Evolutionary conservation across 306 rosid species (phyloP).

Genomic region (Rosa persica): DNA sequence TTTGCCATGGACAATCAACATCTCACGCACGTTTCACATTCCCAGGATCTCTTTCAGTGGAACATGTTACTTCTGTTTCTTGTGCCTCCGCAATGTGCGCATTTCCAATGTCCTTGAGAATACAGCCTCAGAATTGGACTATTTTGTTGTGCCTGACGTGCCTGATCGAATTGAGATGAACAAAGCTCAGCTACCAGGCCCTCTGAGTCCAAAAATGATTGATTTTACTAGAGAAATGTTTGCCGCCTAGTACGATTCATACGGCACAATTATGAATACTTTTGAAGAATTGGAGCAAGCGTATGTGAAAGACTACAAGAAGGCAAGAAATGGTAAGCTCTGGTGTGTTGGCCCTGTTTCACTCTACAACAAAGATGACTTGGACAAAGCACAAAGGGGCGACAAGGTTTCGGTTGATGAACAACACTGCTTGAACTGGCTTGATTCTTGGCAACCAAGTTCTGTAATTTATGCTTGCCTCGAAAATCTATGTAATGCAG

Average conservation of each 20-base stretch:
- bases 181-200: slow-evolving; percentile 4
- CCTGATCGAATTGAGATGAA: slow-evolving; percentile 13
- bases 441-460: slow-evolving; percentile 33
- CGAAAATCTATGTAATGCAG: slow-evolving; percentile 29
- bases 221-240: background rate
- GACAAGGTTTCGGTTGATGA: slow-evolving; percentile 36
- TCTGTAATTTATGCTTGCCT: slow-evolving; percentile 56
- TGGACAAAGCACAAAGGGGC: slow-evolving; percentile 61
- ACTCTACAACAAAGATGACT: slow-evolving; percentile 30
- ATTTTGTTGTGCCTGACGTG: slow-evolving; percentile 12
- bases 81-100: background rate
- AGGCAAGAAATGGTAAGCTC: slow-evolving; percentile 27
- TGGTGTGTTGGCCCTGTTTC: slow-evolving; percentile 53
- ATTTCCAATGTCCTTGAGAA: background rate
- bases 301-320: slow-evolving; percentile 43
- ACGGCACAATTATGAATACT: slow-evolving; percentile 19
- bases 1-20: slow-evolving; percentile 47
- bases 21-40: slow-evolving; percentile 41
- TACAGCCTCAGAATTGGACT: slow-evolving; percentile 5
- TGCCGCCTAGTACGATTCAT: slow-evolving; percentile 15
- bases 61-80: slow-evolving; percentile 2
- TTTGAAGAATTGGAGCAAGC: slow-evolving; percentile 43
- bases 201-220: background rate
- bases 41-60: slow-evolving; percentile 44
- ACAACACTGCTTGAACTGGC: slow-evolving; percentile 38